Evolutionary conservation across 192 early-diverging fungal genomes (phyloP), one percentile per base, ranked within the genome.

Genomic region (Haplosporangium gracile): DNA sequence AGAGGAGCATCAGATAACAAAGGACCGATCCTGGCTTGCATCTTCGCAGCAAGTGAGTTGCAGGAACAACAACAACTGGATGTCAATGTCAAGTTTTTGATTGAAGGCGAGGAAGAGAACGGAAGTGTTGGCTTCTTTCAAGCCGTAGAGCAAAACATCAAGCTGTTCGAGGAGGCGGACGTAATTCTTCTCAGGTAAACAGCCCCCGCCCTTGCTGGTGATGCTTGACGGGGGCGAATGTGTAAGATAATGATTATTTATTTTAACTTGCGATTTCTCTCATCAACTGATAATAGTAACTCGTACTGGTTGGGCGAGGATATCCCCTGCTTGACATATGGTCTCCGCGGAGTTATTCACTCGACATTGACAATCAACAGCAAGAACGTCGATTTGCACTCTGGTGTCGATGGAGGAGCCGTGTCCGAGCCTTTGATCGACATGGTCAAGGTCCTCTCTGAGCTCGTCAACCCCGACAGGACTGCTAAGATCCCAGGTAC

Each of bases 1-100:
- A 90, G 95, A 78, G 95, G 95, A 72, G 95, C 92, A 8, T 93
- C 92, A n/a, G 95, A 96, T 78, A 94, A 96, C 82, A 96, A 96
- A 88, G 95, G 95, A 43, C 95, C 95, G 0, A 91, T 96, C 26
- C 83, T 96, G 53, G 91, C 95, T 7, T 91, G 89, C 32, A 92
- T 95, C 32, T 95, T 94, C 90, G 95, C 95, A 4, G 93, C 93
- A 2, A 89, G 91, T 42, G 95, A 95, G 71, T 82, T 96, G 68
- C 88, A 90, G 15, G 91, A 92, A 45, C 88, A 93, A n/a, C 88
- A 92, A 2, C 60, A 80, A 1, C 77, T 96, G 65, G 89, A 91
- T 65, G 86, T 93, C 22, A 91, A 95, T 43, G 94, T 96, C 10
- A 92, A 93, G 49, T 95, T 96, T 76, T 90, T 94, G 85, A 94